Evolutionary conservation across 495 filamentous ascomycete genomes (phyloP), one percentile per base, ranked within the genome.

Genomic region (Xylona heveae): DNA sequence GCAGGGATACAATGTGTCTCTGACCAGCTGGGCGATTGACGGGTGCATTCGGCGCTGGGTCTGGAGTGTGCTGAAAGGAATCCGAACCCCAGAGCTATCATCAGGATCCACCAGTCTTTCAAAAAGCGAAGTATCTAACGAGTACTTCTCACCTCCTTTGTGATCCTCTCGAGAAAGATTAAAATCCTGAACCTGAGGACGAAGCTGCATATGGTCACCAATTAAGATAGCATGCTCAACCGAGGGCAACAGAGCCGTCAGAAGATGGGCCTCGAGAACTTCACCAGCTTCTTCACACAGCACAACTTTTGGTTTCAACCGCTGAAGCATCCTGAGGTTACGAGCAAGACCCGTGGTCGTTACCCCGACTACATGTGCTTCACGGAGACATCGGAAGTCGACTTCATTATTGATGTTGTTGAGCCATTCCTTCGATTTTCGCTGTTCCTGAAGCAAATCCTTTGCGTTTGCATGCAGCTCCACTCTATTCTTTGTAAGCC

Each of bases 21-120:
- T 55, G 19, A 75, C 40, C 3, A 77, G 55, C 3, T 58, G 47
- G 5, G 75, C 55, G 24, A 84, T 74, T 0, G 56, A 65, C 3
- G 78, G 78, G 44, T 74, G 66, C 78, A 88, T 88, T n/a, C 75
- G 60, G 14, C 77, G 55, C 45, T 88, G 77, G 12, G 59, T 68
- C 31, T 77, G 54, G 18, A 83, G 49, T 0, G 56, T 62, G 34
- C 55, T 58, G 34, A 59, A 64, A 1, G 73, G 72, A 1, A 79
- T 35, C n/a, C 33, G 33, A 6, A 38, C 29, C 1, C 31, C 42
- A 19, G 36, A 27, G 13, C 14, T 37, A 34, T 37, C 36, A 13
- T 42, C 45, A 1, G 63, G 61, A 3, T 54, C 49, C 0, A 74
- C 68, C 0, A 80, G 55, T 17, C 76, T 53, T 46, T 84, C 76